phyloP scores from a whole-genome alignment of 768 basidiomycete species.

The Russula brevipes region DNA sequence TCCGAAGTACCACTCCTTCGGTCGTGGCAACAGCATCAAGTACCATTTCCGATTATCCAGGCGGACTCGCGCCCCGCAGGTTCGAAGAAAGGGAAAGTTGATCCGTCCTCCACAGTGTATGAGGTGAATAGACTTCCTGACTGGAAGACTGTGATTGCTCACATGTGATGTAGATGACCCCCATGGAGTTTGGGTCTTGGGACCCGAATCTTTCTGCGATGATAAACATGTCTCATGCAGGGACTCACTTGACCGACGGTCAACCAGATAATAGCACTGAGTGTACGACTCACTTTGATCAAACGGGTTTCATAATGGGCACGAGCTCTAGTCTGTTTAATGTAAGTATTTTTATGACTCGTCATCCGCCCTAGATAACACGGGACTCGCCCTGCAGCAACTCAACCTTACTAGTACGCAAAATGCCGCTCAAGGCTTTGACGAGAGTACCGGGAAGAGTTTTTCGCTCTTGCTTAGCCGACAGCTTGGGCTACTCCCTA shows the following conservation, averaged over 20 bases:
- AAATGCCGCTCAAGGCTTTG: slow-evolving; percentile 35
- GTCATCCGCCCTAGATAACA: not conserved
- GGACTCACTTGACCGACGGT: slow-evolving; percentile 59
- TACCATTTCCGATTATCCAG: slow-evolving; percentile 66
- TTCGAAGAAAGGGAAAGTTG: slow-evolving; percentile 40
- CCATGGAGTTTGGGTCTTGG: slow-evolving; percentile 68
- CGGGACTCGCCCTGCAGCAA: slow-evolving; percentile 36
- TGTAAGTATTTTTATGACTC: slow-evolving; percentile 32
- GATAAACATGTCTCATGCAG: slow-evolving; percentile 55
- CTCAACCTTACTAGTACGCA: slow-evolving; percentile 43
- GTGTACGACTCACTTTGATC: slow-evolving; percentile 74
- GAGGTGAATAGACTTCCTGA: slow-evolving; percentile 41
- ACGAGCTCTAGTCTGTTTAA: slow-evolving; percentile 68
- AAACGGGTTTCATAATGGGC: slow-evolving; percentile 69
- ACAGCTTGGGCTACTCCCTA: slow-evolving; percentile 45
- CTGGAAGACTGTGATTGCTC: slow-evolving; percentile 2
- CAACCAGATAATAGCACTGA: slow-evolving; percentile 46
- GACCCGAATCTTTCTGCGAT: slow-evolving; percentile 71
- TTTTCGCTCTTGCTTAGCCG: slow-evolving; percentile 46
- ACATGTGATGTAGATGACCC: slow-evolving; percentile 41
- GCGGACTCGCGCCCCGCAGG: slow-evolving; percentile 49
- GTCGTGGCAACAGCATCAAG: slow-evolving; percentile 43
- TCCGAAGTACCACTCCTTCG: slow-evolving; percentile 50
- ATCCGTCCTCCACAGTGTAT: slow-evolving; percentile 48
- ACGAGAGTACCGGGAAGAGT: slow-evolving; percentile 34